Percentiles rank a stretch among this genome's conserved stretches.
These are phyloP conservation scores for Bruguiera parviflora DNA, from an alignment of 345 rosid species.

Conservation along the genomic window DNA sequence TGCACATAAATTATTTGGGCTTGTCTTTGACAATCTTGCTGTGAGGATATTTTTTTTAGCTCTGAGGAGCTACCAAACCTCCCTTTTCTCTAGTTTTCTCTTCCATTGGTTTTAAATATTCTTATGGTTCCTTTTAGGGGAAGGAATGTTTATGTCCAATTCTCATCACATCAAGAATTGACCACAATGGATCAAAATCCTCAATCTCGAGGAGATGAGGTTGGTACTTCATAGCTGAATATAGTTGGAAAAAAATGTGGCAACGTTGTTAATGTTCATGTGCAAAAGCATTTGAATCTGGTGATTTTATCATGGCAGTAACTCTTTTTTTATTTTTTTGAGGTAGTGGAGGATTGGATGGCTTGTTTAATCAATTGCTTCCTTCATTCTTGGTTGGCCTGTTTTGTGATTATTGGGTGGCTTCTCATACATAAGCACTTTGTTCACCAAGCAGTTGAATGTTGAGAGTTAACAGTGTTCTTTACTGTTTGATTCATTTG, in stretches of 20 bases:
- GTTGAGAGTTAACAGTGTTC: too few relatives aligned
- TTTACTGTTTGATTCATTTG: too few relatives aligned
- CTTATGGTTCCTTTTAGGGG: conserved; percentile 48
- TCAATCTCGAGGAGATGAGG: conserved; percentile 97
- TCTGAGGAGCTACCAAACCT: neutral
- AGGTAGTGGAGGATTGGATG: neutral
- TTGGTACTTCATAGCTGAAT: conserved; percentile 32
- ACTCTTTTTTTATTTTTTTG: neutral
- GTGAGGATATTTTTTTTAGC: neutral
- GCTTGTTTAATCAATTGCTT: neutral
- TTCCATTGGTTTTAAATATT: neutral
- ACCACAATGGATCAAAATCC: conserved; percentile 90
- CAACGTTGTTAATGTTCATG: conserved; percentile 1
- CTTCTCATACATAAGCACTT: too few relatives aligned
- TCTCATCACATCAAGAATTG: conserved; percentile 98
- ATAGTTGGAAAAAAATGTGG: conserved; percentile 4
- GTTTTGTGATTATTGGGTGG: neutral
- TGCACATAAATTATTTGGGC: conserved; percentile 8
- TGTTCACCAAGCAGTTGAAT: too few relatives aligned
- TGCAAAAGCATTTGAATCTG: neutral
- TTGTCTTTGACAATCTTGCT: neutral
- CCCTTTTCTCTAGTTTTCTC: neutral
- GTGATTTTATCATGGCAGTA: neutral
- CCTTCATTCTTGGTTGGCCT: neutral
- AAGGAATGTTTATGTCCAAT: conserved; percentile 92